Base-by-base conservation (phyloP, 495 filamentous ascomycete genomes). In the Tuber microsphaerosporum region DNA sequence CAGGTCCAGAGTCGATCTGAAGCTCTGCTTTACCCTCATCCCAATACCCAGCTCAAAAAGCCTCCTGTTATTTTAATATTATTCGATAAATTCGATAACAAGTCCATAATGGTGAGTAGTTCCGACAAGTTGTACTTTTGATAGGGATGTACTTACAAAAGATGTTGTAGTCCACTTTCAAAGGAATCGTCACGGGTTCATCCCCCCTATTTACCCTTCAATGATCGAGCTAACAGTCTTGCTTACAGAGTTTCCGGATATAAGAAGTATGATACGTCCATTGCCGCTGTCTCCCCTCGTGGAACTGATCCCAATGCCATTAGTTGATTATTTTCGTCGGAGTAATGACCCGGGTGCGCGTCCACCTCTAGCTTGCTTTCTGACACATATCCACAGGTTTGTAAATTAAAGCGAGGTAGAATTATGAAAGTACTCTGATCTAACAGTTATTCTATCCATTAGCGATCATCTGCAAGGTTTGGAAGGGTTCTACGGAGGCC, bases 401-500 rank as follows among this genome's bases (percentile, higher is more conserved):
- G 73, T 42, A 6, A 17, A 26, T 65, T 26, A 65, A 65, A 65
- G n/a, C 14, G 16, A 31, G 56, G 12, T 14, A 31, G 31, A 65
- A 9, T 12, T 26, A 39, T 71, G 71, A 45, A 8, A 19, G 56
- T 31, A 19, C 17, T 44, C 2, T 37, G 2, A 37, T 37, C n/a
- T 31, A 42, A 76, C 37, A 19, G 22, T 31, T 51, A 34, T n/a
- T 71, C 16, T 19, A 34, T 9, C 14, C 41, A 12, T 69, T 34
- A 96, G 91, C 74, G 94, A 97, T 77, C 94, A 98, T 84, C 87
- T 97, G 10, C 88, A 88, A 74, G 94, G 94, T 1, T 87, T 97
- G 42, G 94, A 97, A 82, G 70, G 85, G 44, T 26, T 70, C 19
- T 75, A 74, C 22, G 48, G 71, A 41, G 26, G 46, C 10, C 72